phyloP scores from a whole-genome alignment of 441 rosid species.

The Populus hybrid region DNA sequence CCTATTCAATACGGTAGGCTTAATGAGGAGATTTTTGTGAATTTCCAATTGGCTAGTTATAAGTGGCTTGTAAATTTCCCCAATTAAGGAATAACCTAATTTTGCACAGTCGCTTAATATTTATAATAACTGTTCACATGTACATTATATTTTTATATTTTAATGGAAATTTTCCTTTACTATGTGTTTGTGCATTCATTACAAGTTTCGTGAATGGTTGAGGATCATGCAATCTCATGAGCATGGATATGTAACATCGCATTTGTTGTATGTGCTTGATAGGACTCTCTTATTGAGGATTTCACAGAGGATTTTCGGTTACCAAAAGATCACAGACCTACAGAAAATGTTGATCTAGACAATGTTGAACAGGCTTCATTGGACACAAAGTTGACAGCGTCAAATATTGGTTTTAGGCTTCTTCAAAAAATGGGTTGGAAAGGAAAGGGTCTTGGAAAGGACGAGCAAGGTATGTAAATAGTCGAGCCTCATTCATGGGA shows the following conservation, averaged over 20 bases:
- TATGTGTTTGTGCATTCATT: not conserved
- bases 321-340: slow-evolving; percentile 65
- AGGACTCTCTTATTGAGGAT: slow-evolving; percentile 68
- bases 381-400: slow-evolving; percentile 68
- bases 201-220: not conserved
- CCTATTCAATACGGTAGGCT: not conserved
- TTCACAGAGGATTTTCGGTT: slow-evolving; percentile 63
- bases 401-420: slow-evolving; percentile 88
- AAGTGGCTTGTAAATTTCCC: not conserved
- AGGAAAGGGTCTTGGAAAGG: slow-evolving; percentile 92
- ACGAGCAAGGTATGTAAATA: slow-evolving; percentile 72
- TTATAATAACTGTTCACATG: not conserved
- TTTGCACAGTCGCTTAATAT: not conserved
- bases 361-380: slow-evolving; percentile 86
- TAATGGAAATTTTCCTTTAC: not conserved
- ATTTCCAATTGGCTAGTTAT: not conserved
- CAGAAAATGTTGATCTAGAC: slow-evolving; percentile 83
- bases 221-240: not conserved
- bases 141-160: not conserved
- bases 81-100: not conserved
- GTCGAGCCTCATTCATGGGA: not conserved
- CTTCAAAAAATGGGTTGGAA: slow-evolving; percentile 99
- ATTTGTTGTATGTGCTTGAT: slow-evolving; percentile 27
- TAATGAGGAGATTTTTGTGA: not conserved
- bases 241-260: slow-evolving; percentile 3